A percentile compares a stretch with the other conserved stretches of the same genome.
Conservation (phyloP, 805 yeast genomes). For the Suhomyces emberorum region DNA sequence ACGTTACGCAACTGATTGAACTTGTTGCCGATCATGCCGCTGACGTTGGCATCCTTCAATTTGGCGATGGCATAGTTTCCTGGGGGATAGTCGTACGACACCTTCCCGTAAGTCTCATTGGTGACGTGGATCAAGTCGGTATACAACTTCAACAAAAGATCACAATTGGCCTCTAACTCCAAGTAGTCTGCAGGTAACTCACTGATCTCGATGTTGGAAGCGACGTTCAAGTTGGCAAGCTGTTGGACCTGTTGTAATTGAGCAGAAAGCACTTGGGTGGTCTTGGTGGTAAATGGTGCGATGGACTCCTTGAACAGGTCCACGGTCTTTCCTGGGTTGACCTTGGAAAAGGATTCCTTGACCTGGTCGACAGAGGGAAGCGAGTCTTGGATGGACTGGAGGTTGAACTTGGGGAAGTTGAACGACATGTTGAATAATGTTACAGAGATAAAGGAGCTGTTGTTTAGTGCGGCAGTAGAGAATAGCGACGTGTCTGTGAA, state of each 20-base stretch:
- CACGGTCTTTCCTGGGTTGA: constrained; percentile 39
- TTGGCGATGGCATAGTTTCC: constrained; percentile 45
- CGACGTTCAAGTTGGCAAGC: constrained; percentile 22
- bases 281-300: constrained; percentile 57
- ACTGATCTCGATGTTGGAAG: constrained; percentile 54
- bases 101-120: constrained; percentile 61
- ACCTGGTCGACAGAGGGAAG: constrained; percentile 37
- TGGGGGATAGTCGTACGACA: constrained; percentile 82
- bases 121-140: constrained; percentile 44
- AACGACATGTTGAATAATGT: constrained; percentile 40
- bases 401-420: constrained; percentile 35
- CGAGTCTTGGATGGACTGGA: constrained; percentile 41
- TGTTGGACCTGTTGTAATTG: constrained; percentile 54
- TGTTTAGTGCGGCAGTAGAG: background rate
- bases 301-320: constrained; percentile 42
- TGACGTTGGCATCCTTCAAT: constrained; percentile 64
- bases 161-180: constrained; percentile 64
- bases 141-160: constrained; percentile 58
- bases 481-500: background rate
- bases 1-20: constrained; percentile 60
- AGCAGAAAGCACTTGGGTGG: constrained; percentile 57
- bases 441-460: constrained; percentile 1
- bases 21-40: constrained; percentile 53
- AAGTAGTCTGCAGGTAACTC: constrained; percentile 74
- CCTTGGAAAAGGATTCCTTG: constrained; percentile 34